Evolutionary conservation across 106 monocot genomes (phyloP).

Genomic region (Acorus calamus): DNA sequence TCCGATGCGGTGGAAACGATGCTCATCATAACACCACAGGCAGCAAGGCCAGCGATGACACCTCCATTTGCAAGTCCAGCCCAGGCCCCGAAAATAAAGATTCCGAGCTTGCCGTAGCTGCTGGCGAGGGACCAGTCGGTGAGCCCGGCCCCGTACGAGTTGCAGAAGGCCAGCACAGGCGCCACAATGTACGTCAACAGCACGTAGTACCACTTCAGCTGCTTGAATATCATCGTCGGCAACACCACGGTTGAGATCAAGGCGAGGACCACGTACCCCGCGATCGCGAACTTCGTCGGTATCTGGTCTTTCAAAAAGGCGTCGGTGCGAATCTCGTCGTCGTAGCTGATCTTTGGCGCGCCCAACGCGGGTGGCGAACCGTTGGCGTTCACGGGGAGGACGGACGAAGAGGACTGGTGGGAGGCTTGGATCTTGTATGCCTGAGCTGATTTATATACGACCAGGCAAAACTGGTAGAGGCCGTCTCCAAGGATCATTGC

Average conservation of each 20-base stretch:
- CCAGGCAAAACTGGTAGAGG: conserved; percentile 75
- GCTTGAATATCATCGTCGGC: conserved; percentile 21
- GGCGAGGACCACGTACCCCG: conserved; percentile 21
- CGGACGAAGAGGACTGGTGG: conserved; percentile 19
- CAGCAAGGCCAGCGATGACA: no score
- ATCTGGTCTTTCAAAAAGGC: conserved; percentile 39
- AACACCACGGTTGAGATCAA: conserved; percentile 20
- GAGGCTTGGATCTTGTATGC: conserved; percentile 9
- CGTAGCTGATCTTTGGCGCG: conserved; percentile 13
- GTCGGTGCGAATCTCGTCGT: conserved; percentile 48
- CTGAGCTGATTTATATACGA: conserved; percentile 6
- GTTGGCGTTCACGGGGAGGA: conserved; percentile 23
- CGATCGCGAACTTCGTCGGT: conserved; percentile 15
- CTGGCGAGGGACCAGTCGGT: conserved; percentile 40
- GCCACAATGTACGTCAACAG: conserved; percentile 31
- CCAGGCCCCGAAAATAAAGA: no score
- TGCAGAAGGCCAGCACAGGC: conserved; percentile 40
- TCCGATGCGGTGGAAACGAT: no score
- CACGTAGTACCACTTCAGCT: conserved; percentile 44
- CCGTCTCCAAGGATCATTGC: conserved; percentile 85
- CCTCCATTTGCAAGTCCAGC: no score
- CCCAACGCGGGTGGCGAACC: not conserved
- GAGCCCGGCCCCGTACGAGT: conserved; percentile 32
- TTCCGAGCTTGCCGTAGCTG: no score
- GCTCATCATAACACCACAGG: no score